Evolutionary conservation across 1,284 basidiomycete species (phyloP).

Genomic region (Fomitopsis schrenkii): DNA sequence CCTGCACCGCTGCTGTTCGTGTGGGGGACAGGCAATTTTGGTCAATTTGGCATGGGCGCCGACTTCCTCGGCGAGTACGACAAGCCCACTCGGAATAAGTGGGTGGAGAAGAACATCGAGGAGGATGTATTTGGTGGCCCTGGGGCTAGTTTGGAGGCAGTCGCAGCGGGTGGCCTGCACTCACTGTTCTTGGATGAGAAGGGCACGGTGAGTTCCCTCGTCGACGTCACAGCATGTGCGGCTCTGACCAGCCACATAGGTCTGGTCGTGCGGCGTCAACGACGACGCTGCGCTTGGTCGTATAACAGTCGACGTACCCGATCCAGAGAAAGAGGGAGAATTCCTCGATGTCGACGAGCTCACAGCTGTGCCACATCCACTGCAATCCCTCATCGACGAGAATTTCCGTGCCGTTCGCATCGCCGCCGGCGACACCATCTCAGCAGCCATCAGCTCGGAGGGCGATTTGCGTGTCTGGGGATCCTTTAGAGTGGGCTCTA

Average conservation of each 20-base stretch:
- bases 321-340: slow-evolving; percentile 26
- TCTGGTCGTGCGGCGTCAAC: slow-evolving; percentile 88
- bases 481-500: slow-evolving; percentile 67
- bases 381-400: slow-evolving; percentile 68
- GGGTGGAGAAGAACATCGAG: slow-evolving; percentile 63
- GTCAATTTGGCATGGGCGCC: slow-evolving; percentile 82
- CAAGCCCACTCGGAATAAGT: slow-evolving; percentile 64
- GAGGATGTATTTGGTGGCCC: slow-evolving; percentile 61
- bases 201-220: slow-evolving; percentile 60
- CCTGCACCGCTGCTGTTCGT: slow-evolving; percentile 53
- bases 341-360: slow-evolving; percentile 74
- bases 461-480: slow-evolving; percentile 89
- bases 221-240: neutral
- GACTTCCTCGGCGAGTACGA: slow-evolving; percentile 62
- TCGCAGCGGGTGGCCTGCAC: slow-evolving; percentile 82
- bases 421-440: slow-evolving; percentile 80
- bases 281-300: slow-evolving; percentile 89
- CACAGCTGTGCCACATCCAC: slow-evolving; percentile 69
- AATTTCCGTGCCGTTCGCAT: slow-evolving; percentile 80
- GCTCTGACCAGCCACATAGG: slow-evolving; percentile 34
- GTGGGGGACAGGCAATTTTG: slow-evolving; percentile 87
- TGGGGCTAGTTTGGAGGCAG: slow-evolving; percentile 71
- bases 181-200: slow-evolving; percentile 79
- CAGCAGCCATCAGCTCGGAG: slow-evolving; percentile 71
- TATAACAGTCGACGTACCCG: slow-evolving; percentile 34